Evolutionary conservation across 164 flowering plant species (phyloP).

Genomic region (Magnolia kwangsiensis): DNA sequence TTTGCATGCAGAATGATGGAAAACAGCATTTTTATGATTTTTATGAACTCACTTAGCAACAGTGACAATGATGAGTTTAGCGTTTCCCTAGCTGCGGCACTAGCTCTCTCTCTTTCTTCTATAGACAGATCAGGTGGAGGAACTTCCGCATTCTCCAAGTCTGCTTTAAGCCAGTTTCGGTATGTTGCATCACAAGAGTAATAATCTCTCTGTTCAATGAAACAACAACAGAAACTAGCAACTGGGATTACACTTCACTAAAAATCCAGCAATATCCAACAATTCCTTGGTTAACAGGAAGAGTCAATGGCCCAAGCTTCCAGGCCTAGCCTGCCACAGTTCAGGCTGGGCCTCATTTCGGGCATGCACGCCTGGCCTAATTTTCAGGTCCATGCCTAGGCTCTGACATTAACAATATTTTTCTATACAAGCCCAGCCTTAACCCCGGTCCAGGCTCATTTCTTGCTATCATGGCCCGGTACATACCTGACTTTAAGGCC

Average conservation of each 20-base stretch:
- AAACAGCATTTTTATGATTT: neutral
- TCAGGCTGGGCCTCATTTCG: neutral
- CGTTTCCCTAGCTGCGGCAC: conserved; percentile 67
- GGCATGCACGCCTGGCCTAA: neutral
- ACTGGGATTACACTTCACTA: neutral
- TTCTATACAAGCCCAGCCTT: neutral
- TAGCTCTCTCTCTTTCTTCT: conserved; percentile 73
- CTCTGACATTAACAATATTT: neutral
- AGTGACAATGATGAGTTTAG: conserved; percentile 48
- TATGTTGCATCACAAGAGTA: conserved; percentile 96
- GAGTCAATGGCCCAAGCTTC: conserved; percentile 1
- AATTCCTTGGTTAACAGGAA: neutral
- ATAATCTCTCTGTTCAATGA: conserved; percentile 61
- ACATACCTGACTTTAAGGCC: neutral
- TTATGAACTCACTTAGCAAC: conserved; percentile 56
- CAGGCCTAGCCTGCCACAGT: neutral
- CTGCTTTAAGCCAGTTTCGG: conserved; percentile 87
- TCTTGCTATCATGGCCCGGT: neutral
- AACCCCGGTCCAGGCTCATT: neutral
- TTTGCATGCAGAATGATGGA: neutral
- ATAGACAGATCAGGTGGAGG: conserved; percentile 53
- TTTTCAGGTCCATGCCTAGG: neutral
- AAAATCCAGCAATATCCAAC: neutral
- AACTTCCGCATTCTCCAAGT: conserved; percentile 69
- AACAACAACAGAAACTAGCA: conserved; percentile 1